These are phyloP conservation scores for Botrytis medusae DNA, from an alignment of 2,329 filamentous ascomycete genomes.

Conservation along the genomic window DNA sequence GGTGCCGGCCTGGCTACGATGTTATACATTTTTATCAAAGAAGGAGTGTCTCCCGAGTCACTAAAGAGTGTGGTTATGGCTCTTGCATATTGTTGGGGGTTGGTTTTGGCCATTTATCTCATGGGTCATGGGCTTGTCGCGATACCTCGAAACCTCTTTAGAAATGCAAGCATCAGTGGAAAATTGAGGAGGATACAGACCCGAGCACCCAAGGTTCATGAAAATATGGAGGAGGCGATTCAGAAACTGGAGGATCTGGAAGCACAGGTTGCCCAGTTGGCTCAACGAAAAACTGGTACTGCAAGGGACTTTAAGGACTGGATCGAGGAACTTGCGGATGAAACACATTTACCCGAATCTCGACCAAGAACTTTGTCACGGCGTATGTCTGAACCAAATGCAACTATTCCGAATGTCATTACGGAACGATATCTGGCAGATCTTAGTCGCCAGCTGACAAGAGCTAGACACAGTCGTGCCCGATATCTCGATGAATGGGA, in stretches of 20 bases:
- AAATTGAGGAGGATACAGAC: conserved; percentile 73
- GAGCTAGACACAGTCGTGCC: conserved; percentile 78
- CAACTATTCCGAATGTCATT: conserved; percentile 72
- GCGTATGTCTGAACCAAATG: conserved; percentile 45
- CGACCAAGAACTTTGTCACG: conserved; percentile 47
- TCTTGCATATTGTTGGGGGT: conserved; percentile 88
- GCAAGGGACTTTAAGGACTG: conserved; percentile 79
- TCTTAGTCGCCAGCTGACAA: conserved; percentile 75
- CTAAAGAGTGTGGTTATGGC: conserved; percentile 90
- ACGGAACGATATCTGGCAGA: conserved; percentile 93
- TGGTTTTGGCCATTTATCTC: conserved; percentile 88
- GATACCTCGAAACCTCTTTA: conserved; percentile 78
- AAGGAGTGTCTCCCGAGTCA: conserved; percentile 68
- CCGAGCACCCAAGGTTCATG: conserved; percentile 78
- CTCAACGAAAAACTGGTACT: conserved; percentile 76
- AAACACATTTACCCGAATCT: conserved; percentile 66
- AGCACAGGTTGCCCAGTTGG: conserved; percentile 74
- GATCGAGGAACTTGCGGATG: conserved; percentile 91
- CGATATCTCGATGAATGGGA: conserved; percentile 88
- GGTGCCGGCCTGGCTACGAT: conserved; percentile 69
- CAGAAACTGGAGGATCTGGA: conserved; percentile 79
- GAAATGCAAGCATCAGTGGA: conserved; percentile 73
- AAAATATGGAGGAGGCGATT: conserved; percentile 83
- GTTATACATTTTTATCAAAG: conserved; percentile 79
- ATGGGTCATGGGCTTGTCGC: conserved; percentile 97